Conservation (phyloP, 176 grass and related monocot species). For the Metroxylon sagu region DNA sequence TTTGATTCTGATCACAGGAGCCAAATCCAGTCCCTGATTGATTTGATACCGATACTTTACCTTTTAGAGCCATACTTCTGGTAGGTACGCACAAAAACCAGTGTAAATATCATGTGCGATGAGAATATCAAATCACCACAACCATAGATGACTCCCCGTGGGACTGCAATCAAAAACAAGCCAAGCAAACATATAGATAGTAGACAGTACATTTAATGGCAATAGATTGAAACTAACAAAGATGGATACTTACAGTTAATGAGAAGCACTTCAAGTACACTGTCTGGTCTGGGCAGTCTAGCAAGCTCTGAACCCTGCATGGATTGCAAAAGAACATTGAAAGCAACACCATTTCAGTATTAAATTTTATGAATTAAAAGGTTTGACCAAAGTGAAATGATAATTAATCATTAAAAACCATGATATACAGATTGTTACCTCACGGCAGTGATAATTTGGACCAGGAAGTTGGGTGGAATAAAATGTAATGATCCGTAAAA, state of each 20-base stretch:
- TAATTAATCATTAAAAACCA: background rate
- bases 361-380: background rate
- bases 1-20: too few relatives aligned
- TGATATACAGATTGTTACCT: slow-evolving; percentile 32
- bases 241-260: slow-evolving; percentile 68
- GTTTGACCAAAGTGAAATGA: background rate
- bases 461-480: slow-evolving; percentile 98
- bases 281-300: slow-evolving; percentile 71
- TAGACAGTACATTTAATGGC: slow-evolving; percentile 4
- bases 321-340: slow-evolving; percentile 9
- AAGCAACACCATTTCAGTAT: background rate
- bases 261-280: slow-evolving; percentile 71
- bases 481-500: slow-evolving; percentile 78
- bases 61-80: slow-evolving; percentile 92
- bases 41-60: slow-evolving; percentile 16
- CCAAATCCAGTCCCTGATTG: too few relatives aligned
- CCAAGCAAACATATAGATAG: slow-evolving; percentile 8
- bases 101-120: slow-evolving; percentile 96
- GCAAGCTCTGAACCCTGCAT: slow-evolving; percentile 73
- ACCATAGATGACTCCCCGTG: slow-evolving; percentile 74
- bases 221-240: slow-evolving; percentile 1
- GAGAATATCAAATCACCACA: slow-evolving; percentile 99
- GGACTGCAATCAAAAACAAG: slow-evolving; percentile 49
- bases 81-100: slow-evolving; percentile 89
- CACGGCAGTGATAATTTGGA: slow-evolving; percentile 93